Conservation (phyloP, 2,329 filamentous ascomycete species). For the Lecanicillium sp. region DNA sequence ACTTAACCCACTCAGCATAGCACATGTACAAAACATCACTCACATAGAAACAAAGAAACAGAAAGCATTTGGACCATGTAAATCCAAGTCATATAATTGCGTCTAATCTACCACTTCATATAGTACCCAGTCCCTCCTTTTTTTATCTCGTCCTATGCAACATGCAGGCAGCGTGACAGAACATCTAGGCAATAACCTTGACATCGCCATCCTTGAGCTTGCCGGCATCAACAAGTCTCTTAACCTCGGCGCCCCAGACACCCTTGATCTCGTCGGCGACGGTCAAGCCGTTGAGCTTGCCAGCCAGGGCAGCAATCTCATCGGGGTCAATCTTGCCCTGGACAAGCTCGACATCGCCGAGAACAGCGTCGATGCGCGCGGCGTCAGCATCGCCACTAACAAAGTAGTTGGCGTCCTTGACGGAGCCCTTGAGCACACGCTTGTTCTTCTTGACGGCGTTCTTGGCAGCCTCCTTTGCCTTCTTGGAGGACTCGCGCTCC, state of each 20-base stretch:
- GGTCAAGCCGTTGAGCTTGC: slow-evolving; percentile 72
- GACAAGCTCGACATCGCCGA: slow-evolving; percentile 78
- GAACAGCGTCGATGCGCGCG: slow-evolving; percentile 70
- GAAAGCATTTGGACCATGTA: no score
- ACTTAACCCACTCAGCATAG: no score
- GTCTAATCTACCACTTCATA: no score
- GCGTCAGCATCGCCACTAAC: slow-evolving; percentile 63
- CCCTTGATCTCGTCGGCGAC: slow-evolving; percentile 78
- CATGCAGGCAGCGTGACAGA: not conserved
- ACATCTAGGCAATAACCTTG: slow-evolving; percentile 49
- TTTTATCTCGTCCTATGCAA: not conserved
- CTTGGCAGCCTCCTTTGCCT: slow-evolving; percentile 97
- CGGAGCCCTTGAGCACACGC: slow-evolving; percentile 84
- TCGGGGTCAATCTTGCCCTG: slow-evolving; percentile 86
- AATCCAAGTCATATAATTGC: no score
- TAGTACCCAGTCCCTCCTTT: not conserved
- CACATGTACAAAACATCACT: no score
- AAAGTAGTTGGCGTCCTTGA: slow-evolving; percentile 99
- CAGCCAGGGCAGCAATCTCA: slow-evolving; percentile 77
- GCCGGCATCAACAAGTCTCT: slow-evolving; percentile 69
- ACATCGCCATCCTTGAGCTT: slow-evolving; percentile 80
- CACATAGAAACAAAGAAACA: no score
- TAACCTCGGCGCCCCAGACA: slow-evolving; percentile 71
- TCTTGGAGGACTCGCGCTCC: slow-evolving; percentile 78
- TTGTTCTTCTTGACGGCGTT: slow-evolving; percentile 99